phyloP scores from a whole-genome alignment of 768 basidiomycete species.

The Boletus sp. region DNA sequence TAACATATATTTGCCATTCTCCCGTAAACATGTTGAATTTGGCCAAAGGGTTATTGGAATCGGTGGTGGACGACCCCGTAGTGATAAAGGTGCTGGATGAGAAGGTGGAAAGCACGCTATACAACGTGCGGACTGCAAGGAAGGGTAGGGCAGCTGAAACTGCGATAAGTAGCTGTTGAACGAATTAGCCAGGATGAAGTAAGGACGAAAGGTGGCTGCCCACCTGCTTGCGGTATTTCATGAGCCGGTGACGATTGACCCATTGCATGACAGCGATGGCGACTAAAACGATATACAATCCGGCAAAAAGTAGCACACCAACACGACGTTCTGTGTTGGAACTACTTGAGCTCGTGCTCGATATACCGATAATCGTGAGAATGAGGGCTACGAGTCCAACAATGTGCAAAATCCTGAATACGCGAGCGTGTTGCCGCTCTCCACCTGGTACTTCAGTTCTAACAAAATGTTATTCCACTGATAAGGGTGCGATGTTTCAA shows the following conservation, averaged over 20 bases:
- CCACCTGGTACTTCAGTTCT: conserved; percentile 32
- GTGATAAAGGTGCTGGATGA: conserved; percentile 43
- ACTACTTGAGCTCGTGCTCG: conserved; percentile 9
- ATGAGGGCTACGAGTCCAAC: conserved; percentile 27
- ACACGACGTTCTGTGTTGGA: conserved; percentile 31
- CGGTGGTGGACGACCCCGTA: conserved; percentile 23
- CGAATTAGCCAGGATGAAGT: conserved; percentile 8
- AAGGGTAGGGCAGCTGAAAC: conserved; percentile 57
- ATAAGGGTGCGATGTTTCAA: not conserved
- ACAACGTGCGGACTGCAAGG: conserved; percentile 47
- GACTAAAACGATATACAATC: conserved; percentile 43
- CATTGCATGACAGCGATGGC: conserved; percentile 49
- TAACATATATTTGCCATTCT: conserved; percentile 55
- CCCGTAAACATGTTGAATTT: conserved; percentile 59
- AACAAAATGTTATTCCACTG: conserved; percentile 2
- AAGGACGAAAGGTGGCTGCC: conserved; percentile 26
- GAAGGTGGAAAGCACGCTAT: conserved; percentile 58
- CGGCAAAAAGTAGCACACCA: conserved; percentile 35
- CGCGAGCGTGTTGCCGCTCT: conserved; percentile 1
- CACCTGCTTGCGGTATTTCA: conserved; percentile 28
- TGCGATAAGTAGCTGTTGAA: conserved; percentile 52
- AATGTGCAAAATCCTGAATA: conserved; percentile 31
- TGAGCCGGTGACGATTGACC: conserved; percentile 43
- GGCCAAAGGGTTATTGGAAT: conserved; percentile 35
- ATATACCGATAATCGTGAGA: conserved; percentile 36